phyloP scores from a whole-genome alignment of 345 rosid genomes.

The Cochlearia excelsa region DNA sequence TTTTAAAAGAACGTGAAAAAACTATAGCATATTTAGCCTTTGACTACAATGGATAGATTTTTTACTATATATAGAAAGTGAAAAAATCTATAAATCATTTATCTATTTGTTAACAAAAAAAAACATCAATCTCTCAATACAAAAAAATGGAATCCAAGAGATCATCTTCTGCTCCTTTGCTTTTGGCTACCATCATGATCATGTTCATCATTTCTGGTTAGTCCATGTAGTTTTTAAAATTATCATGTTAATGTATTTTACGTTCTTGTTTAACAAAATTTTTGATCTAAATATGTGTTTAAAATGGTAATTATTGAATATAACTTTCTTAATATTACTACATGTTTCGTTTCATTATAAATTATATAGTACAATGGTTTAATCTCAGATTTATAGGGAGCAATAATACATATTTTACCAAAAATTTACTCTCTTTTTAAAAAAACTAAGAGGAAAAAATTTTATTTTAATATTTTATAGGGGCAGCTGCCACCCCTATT shows the following conservation, averaged over 20 bases:
- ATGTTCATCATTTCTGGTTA: conserved; percentile 21
- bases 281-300: neutral
- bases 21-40: too few species aligned
- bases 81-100: neutral
- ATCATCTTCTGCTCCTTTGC: neutral
- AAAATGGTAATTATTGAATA: neutral
- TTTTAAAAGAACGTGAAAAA: too few species aligned
- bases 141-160: conserved; percentile 19
- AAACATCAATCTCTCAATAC: neutral
- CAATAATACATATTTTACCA: too few species aligned
- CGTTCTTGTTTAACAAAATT: neutral
- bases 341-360: neutral
- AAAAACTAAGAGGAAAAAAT: too few species aligned
- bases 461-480: too few species aligned
- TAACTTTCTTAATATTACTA: too few species aligned
- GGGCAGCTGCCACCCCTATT: too few species aligned
- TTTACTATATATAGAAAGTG: neutral
- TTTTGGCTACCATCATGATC: conserved; percentile 10
- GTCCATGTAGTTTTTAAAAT: neutral
- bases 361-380: neutral
- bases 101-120: neutral
- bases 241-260: neutral
- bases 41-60: too few species aligned
- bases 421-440: too few species aligned
- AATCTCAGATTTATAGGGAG: neutral